phyloP scores from a whole-genome alignment of 1,139 yeast genomes.

The Kodamaea sp. region DNA sequence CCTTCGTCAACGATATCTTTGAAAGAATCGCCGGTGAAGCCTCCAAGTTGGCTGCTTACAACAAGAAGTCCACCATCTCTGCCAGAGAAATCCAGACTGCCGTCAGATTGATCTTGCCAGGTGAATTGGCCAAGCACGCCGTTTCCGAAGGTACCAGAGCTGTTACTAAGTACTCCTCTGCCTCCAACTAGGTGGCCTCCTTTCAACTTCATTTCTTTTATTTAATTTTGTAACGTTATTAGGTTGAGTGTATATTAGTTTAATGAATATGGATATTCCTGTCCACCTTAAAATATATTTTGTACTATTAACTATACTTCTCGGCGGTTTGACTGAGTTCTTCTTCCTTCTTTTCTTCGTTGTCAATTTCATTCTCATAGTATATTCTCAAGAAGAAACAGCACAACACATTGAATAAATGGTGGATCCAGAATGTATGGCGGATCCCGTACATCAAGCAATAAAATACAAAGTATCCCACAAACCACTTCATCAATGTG shows the following conservation, averaged over 20 bases:
- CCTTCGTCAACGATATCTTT: constrained; percentile 94
- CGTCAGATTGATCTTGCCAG: constrained; percentile 97
- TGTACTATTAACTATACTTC: background rate
- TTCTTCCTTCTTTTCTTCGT: constrained; percentile 2
- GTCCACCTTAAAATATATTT: background rate
- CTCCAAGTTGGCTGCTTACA: constrained; percentile 98
- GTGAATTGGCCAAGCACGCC: constrained; percentile 99
- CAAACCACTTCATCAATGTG: constrained; percentile 7
- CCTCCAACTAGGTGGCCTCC: constrained; percentile 36
- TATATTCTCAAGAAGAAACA: constrained; percentile 38
- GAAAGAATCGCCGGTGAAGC: constrained; percentile 98
- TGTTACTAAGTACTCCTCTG: constrained; percentile 97
- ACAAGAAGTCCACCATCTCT: constrained; percentile 98
- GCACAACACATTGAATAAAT: constrained; percentile 58
- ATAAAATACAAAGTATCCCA: constrained; percentile 51
- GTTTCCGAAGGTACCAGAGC: constrained; percentile 99
- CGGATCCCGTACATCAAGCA: constrained; percentile 65
- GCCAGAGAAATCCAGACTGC: constrained; percentile 99
- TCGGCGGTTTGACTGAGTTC: too few relatives aligned
- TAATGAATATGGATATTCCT: constrained; percentile 16
- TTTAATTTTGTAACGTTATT: constrained; percentile 17
- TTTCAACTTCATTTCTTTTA: constrained; percentile 13
- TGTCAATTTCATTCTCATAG: constrained; percentile 9
- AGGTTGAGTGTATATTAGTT: constrained; percentile 20
- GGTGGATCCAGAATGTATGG: constrained; percentile 71